A percentile compares a stretch with the other conserved stretches of the same genome.
phyloP scores from a whole-genome alignment of 495 filamentous ascomycete genomes.

The Apodospora peruviana region DNA sequence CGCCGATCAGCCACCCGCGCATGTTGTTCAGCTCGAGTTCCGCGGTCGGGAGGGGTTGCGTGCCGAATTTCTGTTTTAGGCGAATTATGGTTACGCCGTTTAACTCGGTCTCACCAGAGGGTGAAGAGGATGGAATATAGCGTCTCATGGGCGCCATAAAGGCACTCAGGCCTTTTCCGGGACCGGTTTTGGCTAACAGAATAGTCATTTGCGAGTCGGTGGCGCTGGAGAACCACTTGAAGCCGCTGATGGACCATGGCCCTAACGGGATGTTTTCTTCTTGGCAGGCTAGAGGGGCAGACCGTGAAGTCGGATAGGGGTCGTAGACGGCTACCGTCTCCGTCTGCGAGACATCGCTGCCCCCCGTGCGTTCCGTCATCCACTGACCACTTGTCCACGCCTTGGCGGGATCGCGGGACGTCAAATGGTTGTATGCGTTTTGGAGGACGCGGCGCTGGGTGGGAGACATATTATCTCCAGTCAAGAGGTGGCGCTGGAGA shows the following conservation, averaged over 20 bases:
- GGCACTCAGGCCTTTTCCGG: conserved; percentile 48
- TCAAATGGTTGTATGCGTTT: conserved; percentile 40
- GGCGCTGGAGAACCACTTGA: conserved; percentile 74
- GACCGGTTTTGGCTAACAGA: conserved; percentile 59
- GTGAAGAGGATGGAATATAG: conserved; percentile 25
- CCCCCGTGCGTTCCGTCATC: conserved; percentile 79
- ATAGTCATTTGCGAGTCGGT: conserved; percentile 67
- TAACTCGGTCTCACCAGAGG: conserved; percentile 33
- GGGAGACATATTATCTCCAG: conserved; percentile 11
- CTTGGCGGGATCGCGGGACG: conserved; percentile 49
- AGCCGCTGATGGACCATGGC: conserved; percentile 58
- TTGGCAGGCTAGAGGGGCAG: conserved; percentile 9
- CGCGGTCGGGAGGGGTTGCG: conserved; percentile 62
- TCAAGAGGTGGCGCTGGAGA: conserved; percentile 46
- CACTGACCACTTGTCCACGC: conserved; percentile 77
- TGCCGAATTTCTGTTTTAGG: conserved; percentile 67
- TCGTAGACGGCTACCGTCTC: conserved; percentile 54
- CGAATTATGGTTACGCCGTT: conserved; percentile 66
- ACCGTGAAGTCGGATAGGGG: conserved; percentile 14
- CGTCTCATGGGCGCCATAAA: conserved; percentile 64
- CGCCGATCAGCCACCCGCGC: conserved; percentile 60
- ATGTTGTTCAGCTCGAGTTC: conserved; percentile 58
- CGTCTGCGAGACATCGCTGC: conserved; percentile 65
- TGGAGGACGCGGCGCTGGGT: conserved; percentile 38
- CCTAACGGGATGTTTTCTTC: conserved; percentile 44